phyloP scores from a whole-genome alignment of 371 early-diverging fungal genomes.

The Rhizopus sp. region DNA sequence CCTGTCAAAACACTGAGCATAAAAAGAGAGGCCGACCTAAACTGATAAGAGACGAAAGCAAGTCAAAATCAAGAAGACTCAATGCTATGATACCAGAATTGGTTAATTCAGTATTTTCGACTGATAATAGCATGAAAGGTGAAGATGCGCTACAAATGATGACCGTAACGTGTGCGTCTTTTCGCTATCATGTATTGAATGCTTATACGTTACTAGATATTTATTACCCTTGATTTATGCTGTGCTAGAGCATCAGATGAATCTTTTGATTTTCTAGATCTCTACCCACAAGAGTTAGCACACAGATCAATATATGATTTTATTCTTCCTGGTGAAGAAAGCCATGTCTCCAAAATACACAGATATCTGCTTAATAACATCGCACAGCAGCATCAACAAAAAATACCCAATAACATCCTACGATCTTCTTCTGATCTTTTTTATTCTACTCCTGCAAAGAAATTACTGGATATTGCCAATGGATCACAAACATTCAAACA shows the following conservation, averaged over 20 bases:
- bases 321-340: constrained; percentile 14
- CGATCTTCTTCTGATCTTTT: constrained; percentile 20
- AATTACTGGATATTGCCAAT: constrained; percentile 20
- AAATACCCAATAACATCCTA: constrained; percentile 4
- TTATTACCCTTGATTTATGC: constrained; percentile 27
- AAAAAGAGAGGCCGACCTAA: constrained; percentile 34
- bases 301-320: constrained; percentile 31
- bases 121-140: background rate
- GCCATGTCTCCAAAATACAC: constrained; percentile 13
- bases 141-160: background rate
- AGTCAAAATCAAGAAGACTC: constrained; percentile 10
- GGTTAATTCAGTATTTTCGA: constrained; percentile 8
- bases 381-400: constrained; percentile 11
- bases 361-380: constrained; percentile 18
- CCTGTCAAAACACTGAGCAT: constrained; percentile 24
- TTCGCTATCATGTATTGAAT: background rate
- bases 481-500: constrained; percentile 25
- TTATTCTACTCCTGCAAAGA: background rate
- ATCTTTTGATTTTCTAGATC: constrained; percentile 20
- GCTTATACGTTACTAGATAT: constrained; percentile 8
- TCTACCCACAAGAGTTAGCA: constrained; percentile 29
- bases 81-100: constrained; percentile 4
- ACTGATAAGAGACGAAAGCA: constrained; percentile 15
- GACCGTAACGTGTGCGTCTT: background rate
- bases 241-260: constrained; percentile 27